Evolutionary conservation across 2,329 filamentous ascomycete genomes (phyloP), one percentile per base, ranked within the genome.

Genomic region (Sordariomycetes sp.): DNA sequence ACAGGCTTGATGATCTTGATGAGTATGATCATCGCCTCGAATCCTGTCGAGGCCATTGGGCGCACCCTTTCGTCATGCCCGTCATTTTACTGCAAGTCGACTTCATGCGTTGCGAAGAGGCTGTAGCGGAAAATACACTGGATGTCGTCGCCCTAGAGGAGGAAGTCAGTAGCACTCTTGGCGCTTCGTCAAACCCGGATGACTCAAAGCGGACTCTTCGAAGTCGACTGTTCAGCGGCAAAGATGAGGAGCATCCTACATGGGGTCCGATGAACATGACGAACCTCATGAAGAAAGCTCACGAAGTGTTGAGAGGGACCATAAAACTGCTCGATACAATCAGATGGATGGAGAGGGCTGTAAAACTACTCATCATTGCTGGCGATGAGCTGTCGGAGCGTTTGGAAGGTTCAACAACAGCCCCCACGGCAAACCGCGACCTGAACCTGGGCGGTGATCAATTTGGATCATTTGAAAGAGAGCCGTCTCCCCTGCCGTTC

Each of bases 11-110:
- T 32, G 58, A 64, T 18, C 51, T 66, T 8, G 58, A 64, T 37
- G 62, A 67, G 39, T 67, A 67, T 38, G 63, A 65, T 41, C 50
- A 57, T 23, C 58, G 63, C 3, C 50, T 67, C 15, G 61, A 66
- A 40, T 60, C 61, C 4, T 65, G 61, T 41, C 55, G 54, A 24
- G 47, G 53, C 3, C 61, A 64, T 30, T 67, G 63, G 63, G 57
- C 61, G 4, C 63, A 67, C 36, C 63, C 63, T 2, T 50, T 67
- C 6, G 57, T 66, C 34, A 58, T 58, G 18, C 60, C 63, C 1
- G 61, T 66, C 5, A 59, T 66, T 9, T 46, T 67, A n/a, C 49
- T 67, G 0, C 63, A 67, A 37, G 62, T 66, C 8, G 63, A 67
- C 31, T 56, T 65, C 23, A 54, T 61, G 41, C 58, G 60, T 25